phyloP scores from a whole-genome alignment of 78 protist species.

The Cyanophora paradoxa region DNA sequence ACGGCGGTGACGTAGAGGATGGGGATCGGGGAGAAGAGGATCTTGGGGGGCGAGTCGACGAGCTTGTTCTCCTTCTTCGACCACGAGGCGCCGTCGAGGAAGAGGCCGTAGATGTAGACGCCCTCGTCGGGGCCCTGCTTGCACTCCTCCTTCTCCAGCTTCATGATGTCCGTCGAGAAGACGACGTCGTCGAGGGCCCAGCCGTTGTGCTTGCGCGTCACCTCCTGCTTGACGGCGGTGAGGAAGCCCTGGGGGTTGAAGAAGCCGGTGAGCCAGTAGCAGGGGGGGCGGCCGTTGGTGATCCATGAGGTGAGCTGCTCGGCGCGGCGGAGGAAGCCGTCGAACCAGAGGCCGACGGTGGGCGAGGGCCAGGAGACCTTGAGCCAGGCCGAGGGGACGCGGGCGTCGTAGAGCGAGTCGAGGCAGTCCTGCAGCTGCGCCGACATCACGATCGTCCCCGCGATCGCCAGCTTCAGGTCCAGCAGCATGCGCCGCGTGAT shows the following conservation, averaged over 20 bases:
- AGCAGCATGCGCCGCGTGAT: conserved; percentile 31
- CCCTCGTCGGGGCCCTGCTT: conserved; percentile 61
- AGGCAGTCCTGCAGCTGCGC: conserved; percentile 37
- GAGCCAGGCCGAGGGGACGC: conserved; percentile 49
- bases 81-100: conserved; percentile 83
- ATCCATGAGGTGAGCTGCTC: conserved; percentile 69
- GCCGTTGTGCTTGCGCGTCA: conserved; percentile 64
- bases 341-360: conserved; percentile 66
- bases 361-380: conserved; percentile 55
- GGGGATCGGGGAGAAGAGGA: conserved; percentile 50
- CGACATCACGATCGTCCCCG: conserved; percentile 65
- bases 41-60: conserved; percentile 59
- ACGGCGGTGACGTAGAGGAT: conserved; percentile 59
- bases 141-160: conserved; percentile 28
- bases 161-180: conserved; percentile 40
- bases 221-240: conserved; percentile 74
- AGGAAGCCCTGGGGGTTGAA: conserved; percentile 83
- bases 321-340: conserved; percentile 36
- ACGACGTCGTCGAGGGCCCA: conserved; percentile 80
- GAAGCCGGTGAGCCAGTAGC: conserved; percentile 71
- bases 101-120: conserved; percentile 74
- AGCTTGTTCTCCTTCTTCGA: conserved; percentile 36
- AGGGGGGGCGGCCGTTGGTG: conserved; percentile 43
- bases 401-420: conserved; percentile 40
- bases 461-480: conserved; percentile 66